A percentile compares a stretch with the other conserved stretches of the same genome.
These are phyloP conservation scores for Coemansia sp. DNA, from an alignment of 192 early-diverging fungal genomes.

Conservation along the genomic window DNA sequence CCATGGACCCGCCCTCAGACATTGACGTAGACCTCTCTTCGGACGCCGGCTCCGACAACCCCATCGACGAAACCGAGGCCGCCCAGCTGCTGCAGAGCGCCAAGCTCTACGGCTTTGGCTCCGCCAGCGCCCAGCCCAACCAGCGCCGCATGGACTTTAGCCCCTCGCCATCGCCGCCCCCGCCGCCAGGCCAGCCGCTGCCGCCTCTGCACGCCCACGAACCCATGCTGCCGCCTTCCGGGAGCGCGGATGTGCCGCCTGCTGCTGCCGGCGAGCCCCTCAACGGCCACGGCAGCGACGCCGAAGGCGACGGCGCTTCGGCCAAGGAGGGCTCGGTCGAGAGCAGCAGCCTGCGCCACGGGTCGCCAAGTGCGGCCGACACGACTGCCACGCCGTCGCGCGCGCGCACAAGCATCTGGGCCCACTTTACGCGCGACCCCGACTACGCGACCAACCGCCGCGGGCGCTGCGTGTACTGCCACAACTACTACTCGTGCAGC, in stretches of 20 bases:
- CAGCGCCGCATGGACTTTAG: conserved; percentile 51
- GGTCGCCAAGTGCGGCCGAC: conserved; percentile 19
- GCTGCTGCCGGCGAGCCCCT: neutral
- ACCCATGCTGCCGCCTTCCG: conserved; percentile 1
- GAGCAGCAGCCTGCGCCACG: conserved; percentile 24
- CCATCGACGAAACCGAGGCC: conserved; percentile 36
- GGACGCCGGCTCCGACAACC: conserved; percentile 29
- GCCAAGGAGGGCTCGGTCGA: conserved; percentile 40
- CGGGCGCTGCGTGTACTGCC: conserved; percentile 52
- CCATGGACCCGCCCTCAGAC: conserved; percentile 48
- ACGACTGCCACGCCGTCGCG: conserved; percentile 23
- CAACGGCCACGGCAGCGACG: conserved; percentile 32
- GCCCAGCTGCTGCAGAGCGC: conserved; percentile 27
- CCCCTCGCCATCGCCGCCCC: conserved; percentile 43
- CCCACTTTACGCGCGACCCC: conserved; percentile 46
- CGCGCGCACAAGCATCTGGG: conserved; percentile 51
- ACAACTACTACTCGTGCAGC: conserved; percentile 53
- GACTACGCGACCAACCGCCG: conserved; percentile 52
- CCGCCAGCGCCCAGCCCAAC: neutral
- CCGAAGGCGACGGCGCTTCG: conserved; percentile 30
- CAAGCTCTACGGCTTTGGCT: conserved; percentile 31
- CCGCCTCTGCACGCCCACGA: conserved; percentile 1
- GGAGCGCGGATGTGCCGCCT: neutral
- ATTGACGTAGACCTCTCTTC: conserved; percentile 51
- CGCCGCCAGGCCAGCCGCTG: conserved; percentile 4